Conservation (phyloP, 2,329 filamentous ascomycete genomes). For the Diplodia sapinea region DNA sequence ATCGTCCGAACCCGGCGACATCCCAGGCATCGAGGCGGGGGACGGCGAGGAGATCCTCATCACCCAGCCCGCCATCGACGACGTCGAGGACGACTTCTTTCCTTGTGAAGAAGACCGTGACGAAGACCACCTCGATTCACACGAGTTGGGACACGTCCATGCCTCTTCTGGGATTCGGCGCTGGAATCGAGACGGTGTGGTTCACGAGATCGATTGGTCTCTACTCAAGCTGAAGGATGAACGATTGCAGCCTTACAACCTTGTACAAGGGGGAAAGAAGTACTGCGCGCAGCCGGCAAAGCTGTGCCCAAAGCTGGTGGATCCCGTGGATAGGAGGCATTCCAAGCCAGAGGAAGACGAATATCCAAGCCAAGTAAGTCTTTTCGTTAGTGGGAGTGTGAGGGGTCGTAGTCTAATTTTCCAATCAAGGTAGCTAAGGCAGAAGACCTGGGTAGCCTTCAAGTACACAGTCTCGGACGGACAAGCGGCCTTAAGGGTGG, state of each 20-base stretch:
- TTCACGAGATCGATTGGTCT: slow-evolving; percentile 96
- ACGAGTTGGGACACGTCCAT: slow-evolving; percentile 80
- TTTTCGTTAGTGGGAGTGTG: slow-evolving; percentile 36
- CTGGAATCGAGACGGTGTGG: slow-evolving; percentile 70
- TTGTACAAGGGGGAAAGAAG: slow-evolving; percentile 63
- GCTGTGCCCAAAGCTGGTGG: slow-evolving; percentile 43
- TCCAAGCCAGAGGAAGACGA: slow-evolving; percentile 48
- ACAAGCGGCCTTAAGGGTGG: slow-evolving; percentile 84
- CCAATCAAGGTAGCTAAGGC: slow-evolving; percentile 57
- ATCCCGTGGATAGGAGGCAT: slow-evolving; percentile 44
- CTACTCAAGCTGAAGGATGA: slow-evolving; percentile 79
- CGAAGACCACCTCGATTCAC: slow-evolving; percentile 80
- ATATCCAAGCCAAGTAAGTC: slow-evolving; percentile 57
- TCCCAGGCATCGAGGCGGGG: slow-evolving; percentile 52
- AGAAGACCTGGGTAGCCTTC: slow-evolving; percentile 70
- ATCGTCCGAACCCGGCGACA: slow-evolving; percentile 55
- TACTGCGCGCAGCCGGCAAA: slow-evolving; percentile 39
- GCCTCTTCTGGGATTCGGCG: slow-evolving; percentile 89
- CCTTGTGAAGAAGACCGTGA: slow-evolving; percentile 74
- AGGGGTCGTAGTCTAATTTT: slow-evolving; percentile 6
- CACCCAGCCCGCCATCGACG: slow-evolving; percentile 90
- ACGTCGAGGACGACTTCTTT: slow-evolving; percentile 83
- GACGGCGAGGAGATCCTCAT: slow-evolving; percentile 79
- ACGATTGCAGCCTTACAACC: slow-evolving; percentile 71
- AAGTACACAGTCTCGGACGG: slow-evolving; percentile 86